Conservation (phyloP, 192 early-diverging fungal genomes). For the Anaeromyces robustus region DNA sequence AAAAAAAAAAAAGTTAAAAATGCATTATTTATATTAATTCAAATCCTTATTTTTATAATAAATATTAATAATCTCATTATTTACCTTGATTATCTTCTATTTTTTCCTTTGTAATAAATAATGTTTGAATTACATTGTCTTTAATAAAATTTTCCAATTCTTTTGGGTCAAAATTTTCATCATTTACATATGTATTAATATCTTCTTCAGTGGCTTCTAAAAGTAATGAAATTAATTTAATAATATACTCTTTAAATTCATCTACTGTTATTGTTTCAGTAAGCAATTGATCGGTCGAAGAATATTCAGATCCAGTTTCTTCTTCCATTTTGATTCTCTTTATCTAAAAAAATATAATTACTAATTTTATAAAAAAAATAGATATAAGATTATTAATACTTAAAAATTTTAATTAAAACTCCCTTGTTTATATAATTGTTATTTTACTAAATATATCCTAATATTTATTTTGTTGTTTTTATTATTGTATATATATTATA, state of each 20-base stretch:
- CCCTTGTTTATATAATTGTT: too few species aligned
- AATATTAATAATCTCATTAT: too few species aligned
- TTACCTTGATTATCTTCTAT: not conserved
- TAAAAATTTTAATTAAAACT: too few species aligned
- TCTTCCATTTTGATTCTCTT: not conserved
- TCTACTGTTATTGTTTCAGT: not conserved
- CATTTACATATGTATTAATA: not conserved
- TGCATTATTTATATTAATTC: too few species aligned
- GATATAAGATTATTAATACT: too few species aligned
- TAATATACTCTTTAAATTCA: not conserved
- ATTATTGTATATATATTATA: too few species aligned
- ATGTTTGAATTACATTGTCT: not conserved
- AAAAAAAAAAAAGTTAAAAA: too few species aligned
- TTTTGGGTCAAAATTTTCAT: not conserved
- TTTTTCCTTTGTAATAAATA: not conserved
- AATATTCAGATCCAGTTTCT: not conserved
- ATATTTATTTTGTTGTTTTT: too few species aligned
- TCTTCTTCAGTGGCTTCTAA: not conserved
- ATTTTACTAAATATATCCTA: too few species aligned
- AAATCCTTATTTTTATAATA: too few species aligned
- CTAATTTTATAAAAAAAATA: too few species aligned
- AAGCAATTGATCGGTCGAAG: not conserved
- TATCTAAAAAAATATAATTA: too few species aligned
- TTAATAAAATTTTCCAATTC: not conserved
- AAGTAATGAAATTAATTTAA: not conserved